A percentile compares a stretch with the other conserved stretches of the same genome.
These are phyloP conservation scores for Peronosclerospora sorghi DNA, from an alignment of 352 stramenopile species.

Conservation along the genomic window DNA sequence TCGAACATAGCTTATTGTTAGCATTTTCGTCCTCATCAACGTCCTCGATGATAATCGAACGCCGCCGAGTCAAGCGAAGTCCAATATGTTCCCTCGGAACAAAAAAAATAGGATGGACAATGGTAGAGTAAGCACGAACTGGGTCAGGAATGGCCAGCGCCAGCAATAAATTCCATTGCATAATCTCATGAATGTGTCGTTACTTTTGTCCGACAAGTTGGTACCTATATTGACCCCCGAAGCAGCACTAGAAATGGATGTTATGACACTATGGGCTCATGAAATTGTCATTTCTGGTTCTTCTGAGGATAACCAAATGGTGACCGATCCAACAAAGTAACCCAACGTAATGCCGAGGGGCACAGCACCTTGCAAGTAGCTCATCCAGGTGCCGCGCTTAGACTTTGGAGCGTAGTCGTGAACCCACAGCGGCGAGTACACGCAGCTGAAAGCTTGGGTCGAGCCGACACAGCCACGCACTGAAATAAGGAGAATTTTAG, in stretches of 20 bases:
- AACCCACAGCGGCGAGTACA: too few relatives aligned
- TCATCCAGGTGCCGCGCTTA: too few relatives aligned
- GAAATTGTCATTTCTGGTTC: conserved; percentile 4
- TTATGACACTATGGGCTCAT: conserved; percentile 4
- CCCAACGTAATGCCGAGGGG: too few relatives aligned
- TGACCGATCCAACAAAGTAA: too few relatives aligned
- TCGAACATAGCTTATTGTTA: conserved; percentile 14
- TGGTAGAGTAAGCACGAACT: conserved; percentile 62
- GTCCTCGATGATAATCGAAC: conserved; percentile 58
- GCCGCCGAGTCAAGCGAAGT: conserved; percentile 37
- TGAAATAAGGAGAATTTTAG: too few relatives aligned
- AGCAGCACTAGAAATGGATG: conserved; percentile 10
- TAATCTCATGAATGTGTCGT: conserved; percentile 23
- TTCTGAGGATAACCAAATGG: too few relatives aligned
- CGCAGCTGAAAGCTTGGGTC: too few relatives aligned
- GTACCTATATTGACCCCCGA: conserved; percentile 8
- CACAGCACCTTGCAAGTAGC: too few relatives aligned
- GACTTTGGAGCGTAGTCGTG: too few relatives aligned
- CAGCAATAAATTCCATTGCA: conserved; percentile 79
- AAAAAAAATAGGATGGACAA: conserved; percentile 74
- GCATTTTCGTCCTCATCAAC: conserved; percentile 31
- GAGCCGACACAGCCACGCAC: too few relatives aligned
- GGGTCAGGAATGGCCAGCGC: conserved; percentile 77
- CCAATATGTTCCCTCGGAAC: conserved; percentile 59
- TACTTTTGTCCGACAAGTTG: conserved; percentile 26